Evolutionary conservation across 441 rosid species (phyloP).

Genomic region (Croton laevigatus): DNA sequence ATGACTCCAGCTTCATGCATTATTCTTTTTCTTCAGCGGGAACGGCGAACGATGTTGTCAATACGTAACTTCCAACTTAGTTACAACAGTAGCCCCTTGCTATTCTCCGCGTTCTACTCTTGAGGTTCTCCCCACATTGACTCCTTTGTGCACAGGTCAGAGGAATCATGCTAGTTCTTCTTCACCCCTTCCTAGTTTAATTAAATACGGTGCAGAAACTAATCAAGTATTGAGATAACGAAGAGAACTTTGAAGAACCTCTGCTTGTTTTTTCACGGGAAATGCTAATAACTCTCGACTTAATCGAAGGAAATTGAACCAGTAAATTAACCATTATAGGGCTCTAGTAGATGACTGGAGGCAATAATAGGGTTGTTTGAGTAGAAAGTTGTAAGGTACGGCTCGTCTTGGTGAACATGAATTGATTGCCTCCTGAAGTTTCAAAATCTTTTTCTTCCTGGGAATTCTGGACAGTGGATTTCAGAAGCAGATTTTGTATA

Average conservation of each 20-base stretch:
- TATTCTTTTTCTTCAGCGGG: constrained; percentile 64
- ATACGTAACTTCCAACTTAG: constrained; percentile 41
- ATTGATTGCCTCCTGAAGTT: constrained; percentile 3
- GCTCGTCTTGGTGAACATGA: constrained; percentile 5
- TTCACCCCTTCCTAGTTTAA: constrained; percentile 11
- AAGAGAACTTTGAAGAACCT: constrained; percentile 17
- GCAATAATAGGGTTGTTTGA: constrained; percentile 8
- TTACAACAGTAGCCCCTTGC: constrained; percentile 21
- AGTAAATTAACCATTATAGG: constrained; percentile 3
- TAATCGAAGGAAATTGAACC: constrained; percentile 2
- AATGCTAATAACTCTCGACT: constrained; percentile 8
- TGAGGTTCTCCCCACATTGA: constrained; percentile 37
- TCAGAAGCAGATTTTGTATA: constrained; percentile 20
- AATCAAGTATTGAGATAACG: constrained; percentile 20
- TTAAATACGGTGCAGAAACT: constrained; percentile 12
- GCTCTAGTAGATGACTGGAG: not conserved
- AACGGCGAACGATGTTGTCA: constrained; percentile 32
- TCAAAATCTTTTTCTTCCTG: constrained; percentile 8
- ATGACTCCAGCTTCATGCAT: constrained; percentile 42
- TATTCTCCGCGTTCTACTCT: constrained; percentile 50
- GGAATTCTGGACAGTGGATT: constrained; percentile 2
- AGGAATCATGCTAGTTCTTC: constrained; percentile 20
- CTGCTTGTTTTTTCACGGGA: constrained; percentile 3
- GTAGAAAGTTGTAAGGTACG: constrained; percentile 5
- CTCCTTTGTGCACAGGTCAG: constrained; percentile 28